Conservation (phyloP, 441 rosid species). For the Gossypium schwendimanii region DNA sequence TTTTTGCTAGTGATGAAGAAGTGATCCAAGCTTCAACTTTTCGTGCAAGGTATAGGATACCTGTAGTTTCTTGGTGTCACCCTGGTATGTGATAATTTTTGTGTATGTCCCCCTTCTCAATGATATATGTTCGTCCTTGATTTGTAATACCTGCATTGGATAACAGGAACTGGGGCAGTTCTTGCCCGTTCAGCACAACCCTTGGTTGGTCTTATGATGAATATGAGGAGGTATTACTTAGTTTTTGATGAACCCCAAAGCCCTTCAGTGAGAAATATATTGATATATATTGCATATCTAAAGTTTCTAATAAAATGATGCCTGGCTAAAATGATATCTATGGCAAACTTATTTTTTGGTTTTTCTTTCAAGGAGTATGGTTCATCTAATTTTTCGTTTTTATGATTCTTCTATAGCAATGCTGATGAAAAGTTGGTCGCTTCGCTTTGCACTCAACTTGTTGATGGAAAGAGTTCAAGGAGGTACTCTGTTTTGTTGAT, state of each 20-base stretch:
- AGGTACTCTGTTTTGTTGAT: constrained; percentile 39
- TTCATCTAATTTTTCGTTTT: background rate
- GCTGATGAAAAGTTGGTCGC: constrained; percentile 95
- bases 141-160: constrained; percentile 7
- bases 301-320: background rate
- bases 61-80: constrained; percentile 93
- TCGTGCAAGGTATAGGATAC: constrained; percentile 85
- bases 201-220: constrained; percentile 96
- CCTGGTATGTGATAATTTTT: constrained; percentile 49
- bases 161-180: constrained; percentile 80
- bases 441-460: constrained; percentile 69
- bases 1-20: constrained; percentile 64
- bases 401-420: constrained; percentile 42
- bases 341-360: background rate
- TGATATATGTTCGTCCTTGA: constrained; percentile 5
- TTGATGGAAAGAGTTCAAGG: constrained; percentile 38
- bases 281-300: background rate
- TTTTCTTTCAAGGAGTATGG: constrained; percentile 11
- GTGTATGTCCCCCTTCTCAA: background rate
- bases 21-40: constrained; percentile 81
- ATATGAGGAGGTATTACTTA: constrained; percentile 75
- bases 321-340: background rate
- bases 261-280: background rate
- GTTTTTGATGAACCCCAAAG: constrained; percentile 11
- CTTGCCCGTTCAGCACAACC: constrained; percentile 99